Percentiles rank a stretch among this genome's conserved stretches.
Conservation (phyloP, 805 yeast species). For the Debaryomyces hansenii region DNA sequence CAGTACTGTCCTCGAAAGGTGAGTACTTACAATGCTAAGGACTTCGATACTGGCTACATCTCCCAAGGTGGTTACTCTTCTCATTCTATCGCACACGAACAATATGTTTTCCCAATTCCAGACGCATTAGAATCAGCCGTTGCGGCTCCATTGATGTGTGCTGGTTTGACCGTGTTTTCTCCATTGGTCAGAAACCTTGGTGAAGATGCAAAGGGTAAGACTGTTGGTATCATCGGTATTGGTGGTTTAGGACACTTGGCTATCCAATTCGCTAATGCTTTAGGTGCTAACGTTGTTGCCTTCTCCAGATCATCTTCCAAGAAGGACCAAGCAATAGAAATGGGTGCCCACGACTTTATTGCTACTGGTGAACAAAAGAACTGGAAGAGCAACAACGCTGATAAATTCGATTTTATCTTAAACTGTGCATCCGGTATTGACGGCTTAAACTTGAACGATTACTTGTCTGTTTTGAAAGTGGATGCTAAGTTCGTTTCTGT, state of each 20-base stretch:
- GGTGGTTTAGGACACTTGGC: slow-evolving; percentile 72
- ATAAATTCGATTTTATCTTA: slow-evolving; percentile 51
- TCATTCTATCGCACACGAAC: slow-evolving; percentile 43
- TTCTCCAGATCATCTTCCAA: slow-evolving; percentile 52
- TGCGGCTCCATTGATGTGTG: slow-evolving; percentile 58
- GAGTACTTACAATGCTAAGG: slow-evolving; percentile 51
- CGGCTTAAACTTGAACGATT: slow-evolving; percentile 51
- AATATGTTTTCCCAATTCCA: slow-evolving; percentile 50
- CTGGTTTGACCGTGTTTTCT: slow-evolving; percentile 54
- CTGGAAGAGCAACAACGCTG: slow-evolving; percentile 22
- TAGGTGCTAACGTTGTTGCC: slow-evolving; percentile 64
- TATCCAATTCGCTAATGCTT: slow-evolving; percentile 57
- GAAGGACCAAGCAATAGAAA: slow-evolving; percentile 49
- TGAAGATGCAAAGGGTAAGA: slow-evolving; percentile 27
- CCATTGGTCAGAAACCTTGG: slow-evolving; percentile 49
- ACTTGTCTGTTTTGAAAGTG: slow-evolving; percentile 36
- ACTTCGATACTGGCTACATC: slow-evolving; percentile 27
- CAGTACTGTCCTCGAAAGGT: slow-evolving; percentile 52
- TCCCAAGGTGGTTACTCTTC: slow-evolving; percentile 52
- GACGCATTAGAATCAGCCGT: slow-evolving; percentile 38
- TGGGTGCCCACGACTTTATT: slow-evolving; percentile 57
- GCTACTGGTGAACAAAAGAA: slow-evolving; percentile 43
- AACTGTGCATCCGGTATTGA: slow-evolving; percentile 53
- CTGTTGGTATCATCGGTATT: slow-evolving; percentile 61
- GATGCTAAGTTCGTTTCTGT: slow-evolving; percentile 27